Base-by-base conservation (phyloP, 345 rosid species). In the Linum tenue region DNA sequence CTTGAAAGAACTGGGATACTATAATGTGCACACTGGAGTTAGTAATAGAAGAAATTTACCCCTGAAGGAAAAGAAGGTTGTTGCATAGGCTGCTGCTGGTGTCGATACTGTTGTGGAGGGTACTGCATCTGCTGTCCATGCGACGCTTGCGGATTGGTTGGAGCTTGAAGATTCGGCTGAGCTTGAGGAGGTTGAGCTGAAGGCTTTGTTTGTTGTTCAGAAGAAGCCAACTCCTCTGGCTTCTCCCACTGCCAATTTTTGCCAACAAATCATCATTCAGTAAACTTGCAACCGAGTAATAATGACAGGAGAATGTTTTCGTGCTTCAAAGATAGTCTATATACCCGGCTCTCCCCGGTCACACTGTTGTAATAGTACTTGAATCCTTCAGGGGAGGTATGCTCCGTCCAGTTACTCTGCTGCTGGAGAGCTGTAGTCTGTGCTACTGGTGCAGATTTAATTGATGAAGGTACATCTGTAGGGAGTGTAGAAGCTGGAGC, bases 301-400 rank as follows among this genome's bases (percentile, higher is more conserved):
- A 42, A 61, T 48, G 75, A 7, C 50, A 63, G 55, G 65, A 9
- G 37, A 60, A 59, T 35, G 38, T 65, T 59, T 1, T 3, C 2
- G 53, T 37, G 11, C 58, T 22, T 22, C 31, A 22, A 72, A 43
- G 37, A 66, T 22, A 71, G 71, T 76, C 87, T 75, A 72, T 22
- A 22, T 22, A 94, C 99, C 88, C 77, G 86, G 77, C 99, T 94
- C 80, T 90, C 99, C 67, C 81, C 79, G 35, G 96, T 94, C 66
- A 71, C 65, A 70, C 88, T 77, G 55, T 91, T 94, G 75, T 90
- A 85, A 74, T 90, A 94, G 80, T 94, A 94, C 75, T 88, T 87
- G 81, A 84, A 94, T 69, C 99, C 99, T 69, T 94, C 99, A 8
- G 97, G 97, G 8, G 99, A 90, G 41, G 86, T 86, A 80, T 94